A percentile compares a stretch with the other conserved stretches of the same genome.
Conservation (phyloP, 306 rosid species). For the Cicer yamashitae region DNA sequence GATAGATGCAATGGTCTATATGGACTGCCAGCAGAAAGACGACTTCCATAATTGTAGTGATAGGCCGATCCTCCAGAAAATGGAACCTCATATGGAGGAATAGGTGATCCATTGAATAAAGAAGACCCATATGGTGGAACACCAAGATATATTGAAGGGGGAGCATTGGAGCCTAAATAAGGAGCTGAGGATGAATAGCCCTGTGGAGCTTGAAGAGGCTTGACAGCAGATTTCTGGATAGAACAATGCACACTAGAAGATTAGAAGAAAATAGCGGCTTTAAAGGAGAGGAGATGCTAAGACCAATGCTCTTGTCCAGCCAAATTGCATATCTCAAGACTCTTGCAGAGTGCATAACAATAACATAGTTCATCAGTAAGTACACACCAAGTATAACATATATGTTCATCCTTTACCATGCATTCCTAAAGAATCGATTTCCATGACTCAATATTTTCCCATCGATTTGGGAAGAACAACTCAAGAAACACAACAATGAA, state of each 20-base stretch:
- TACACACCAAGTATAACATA: background rate
- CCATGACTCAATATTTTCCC: background rate
- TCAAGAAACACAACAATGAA: background rate
- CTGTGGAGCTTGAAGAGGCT: conserved; percentile 82
- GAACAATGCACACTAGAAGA: conserved; percentile 14
- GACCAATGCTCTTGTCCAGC: conserved; percentile 21
- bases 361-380: background rate
- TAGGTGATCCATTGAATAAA: conserved; percentile 82
- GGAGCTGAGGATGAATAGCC: conserved; percentile 79
- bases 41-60: conserved; percentile 85
- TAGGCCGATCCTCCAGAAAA: conserved; percentile 94
- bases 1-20: conserved; percentile 87
- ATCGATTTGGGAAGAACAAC: background rate
- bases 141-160: conserved; percentile 88
- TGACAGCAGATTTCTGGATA: conserved; percentile 81
- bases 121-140: conserved; percentile 97
- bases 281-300: background rate
- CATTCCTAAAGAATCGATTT: conserved; percentile 11
- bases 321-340: conserved; percentile 12
- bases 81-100: conserved; percentile 92
- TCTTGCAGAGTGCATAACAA: background rate
- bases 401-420: background rate
- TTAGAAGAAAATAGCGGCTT: background rate
- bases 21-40: conserved; percentile 86
- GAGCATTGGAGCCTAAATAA: conserved; percentile 80